A percentile compares a stretch with the other conserved stretches of the same genome.
Evolutionary conservation across 345 rosid genomes (phyloP).

Genomic region (Eucalyptus guilfoylei): DNA sequence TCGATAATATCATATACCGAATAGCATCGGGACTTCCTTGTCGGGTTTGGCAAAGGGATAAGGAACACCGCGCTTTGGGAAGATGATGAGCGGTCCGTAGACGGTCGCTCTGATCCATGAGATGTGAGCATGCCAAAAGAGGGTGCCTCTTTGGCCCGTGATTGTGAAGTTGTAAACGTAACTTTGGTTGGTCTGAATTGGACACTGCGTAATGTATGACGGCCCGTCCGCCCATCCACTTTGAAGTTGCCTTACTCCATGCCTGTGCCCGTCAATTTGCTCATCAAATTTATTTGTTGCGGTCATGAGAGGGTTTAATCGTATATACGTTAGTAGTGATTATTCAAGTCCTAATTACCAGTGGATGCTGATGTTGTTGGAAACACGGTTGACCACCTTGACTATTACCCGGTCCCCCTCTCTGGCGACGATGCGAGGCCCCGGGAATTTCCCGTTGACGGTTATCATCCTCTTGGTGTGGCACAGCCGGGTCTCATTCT

Average conservation of each 20-base stretch:
- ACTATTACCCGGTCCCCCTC: constrained; percentile 42
- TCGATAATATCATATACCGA: constrained; percentile 24
- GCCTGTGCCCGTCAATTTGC: constrained; percentile 26
- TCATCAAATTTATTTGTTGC: not conserved
- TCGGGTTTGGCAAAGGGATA: constrained; percentile 66
- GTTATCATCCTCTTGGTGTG: constrained; percentile 34
- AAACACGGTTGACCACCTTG: constrained; percentile 24
- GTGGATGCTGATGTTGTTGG: constrained; percentile 27
- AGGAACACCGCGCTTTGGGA: constrained; percentile 34
- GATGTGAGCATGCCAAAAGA: constrained; percentile 69
- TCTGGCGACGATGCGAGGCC: constrained; percentile 38
- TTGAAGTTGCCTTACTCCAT: constrained; percentile 51
- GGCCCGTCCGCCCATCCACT: constrained; percentile 92
- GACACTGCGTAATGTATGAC: constrained; percentile 63
- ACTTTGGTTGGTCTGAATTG: constrained; percentile 47
- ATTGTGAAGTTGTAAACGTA: constrained; percentile 68
- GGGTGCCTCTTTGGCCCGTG: constrained; percentile 67
- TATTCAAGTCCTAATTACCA: constrained; percentile 8
- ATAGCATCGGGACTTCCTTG: constrained; percentile 52
- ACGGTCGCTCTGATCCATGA: constrained; percentile 67
- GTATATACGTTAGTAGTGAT: not conserved
- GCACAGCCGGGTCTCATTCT: constrained; percentile 34
- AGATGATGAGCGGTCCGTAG: constrained; percentile 65
- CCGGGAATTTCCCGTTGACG: constrained; percentile 43
- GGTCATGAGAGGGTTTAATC: not conserved